Evolutionary conservation across 441 rosid genomes (phyloP).

Genomic region (Croton setiger): DNA sequence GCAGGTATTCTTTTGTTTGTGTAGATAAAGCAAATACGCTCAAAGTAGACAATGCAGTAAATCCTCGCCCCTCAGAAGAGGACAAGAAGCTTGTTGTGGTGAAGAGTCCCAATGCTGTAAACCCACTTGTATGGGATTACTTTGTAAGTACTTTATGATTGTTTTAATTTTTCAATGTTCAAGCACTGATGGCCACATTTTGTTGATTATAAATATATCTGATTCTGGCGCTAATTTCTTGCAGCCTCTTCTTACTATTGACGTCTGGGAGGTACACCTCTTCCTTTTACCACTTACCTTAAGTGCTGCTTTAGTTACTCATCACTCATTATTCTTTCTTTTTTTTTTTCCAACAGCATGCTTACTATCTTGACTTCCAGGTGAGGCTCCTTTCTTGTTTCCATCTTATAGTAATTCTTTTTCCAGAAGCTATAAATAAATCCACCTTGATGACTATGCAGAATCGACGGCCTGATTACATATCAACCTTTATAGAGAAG

Average conservation of each 20-base stretch:
- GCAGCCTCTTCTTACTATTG: slow-evolving; percentile 93
- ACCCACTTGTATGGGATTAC: slow-evolving; percentile 89
- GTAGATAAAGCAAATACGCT: slow-evolving; percentile 78
- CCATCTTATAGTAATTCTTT: background rate
- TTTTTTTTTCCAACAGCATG: slow-evolving; percentile 58
- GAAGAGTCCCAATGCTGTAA: slow-evolving; percentile 84
- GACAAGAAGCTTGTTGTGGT: slow-evolving; percentile 77
- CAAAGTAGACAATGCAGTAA: slow-evolving; percentile 56
- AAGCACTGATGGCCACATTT: background rate
- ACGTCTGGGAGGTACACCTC: slow-evolving; percentile 87
- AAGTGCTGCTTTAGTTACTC: background rate
- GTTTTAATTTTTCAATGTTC: background rate
- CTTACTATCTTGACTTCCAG: slow-evolving; percentile 92
- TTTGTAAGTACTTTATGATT: slow-evolving; percentile 41
- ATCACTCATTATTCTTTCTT: slow-evolving; percentile 24
- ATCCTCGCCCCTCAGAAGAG: slow-evolving; percentile 66
- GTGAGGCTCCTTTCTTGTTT: slow-evolving; percentile 31
- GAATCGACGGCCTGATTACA: slow-evolving; percentile 70
- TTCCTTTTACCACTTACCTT: background rate
- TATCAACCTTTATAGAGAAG: slow-evolving; percentile 61
- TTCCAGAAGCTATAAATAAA: background rate
- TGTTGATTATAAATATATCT: slow-evolving; percentile 17
- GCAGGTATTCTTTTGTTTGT: background rate
- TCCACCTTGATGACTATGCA: slow-evolving; percentile 15
- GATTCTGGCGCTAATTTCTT: slow-evolving; percentile 27